These are phyloP conservation scores for Phoma sp. DNA, from an alignment of 2,329 filamentous ascomycete genomes.

Conservation along the genomic window DNA sequence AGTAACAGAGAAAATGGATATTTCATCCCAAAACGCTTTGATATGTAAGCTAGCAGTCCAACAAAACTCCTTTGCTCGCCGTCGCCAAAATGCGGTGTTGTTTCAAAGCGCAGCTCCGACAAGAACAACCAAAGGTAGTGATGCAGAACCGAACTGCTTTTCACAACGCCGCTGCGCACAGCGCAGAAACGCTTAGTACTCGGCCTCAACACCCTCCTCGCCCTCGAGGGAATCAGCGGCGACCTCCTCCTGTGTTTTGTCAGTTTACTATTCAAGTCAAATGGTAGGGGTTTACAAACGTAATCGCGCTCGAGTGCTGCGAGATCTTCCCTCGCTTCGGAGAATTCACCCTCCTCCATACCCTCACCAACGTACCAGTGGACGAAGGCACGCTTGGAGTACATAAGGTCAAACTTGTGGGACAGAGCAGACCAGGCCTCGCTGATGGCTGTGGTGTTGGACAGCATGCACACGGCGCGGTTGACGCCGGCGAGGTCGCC, in stretches of 20 bases:
- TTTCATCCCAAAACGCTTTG: constrained; percentile 33
- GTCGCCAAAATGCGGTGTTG: constrained; percentile 25
- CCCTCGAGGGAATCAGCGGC: constrained; percentile 90
- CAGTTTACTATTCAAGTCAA: neutral
- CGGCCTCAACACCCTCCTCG: constrained; percentile 82
- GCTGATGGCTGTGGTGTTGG: constrained; percentile 97
- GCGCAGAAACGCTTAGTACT: constrained; percentile 71
- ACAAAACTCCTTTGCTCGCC: constrained; percentile 30
- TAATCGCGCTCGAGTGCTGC: constrained; percentile 98
- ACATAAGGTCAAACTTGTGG: constrained; percentile 99
- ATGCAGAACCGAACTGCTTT: constrained; percentile 33
- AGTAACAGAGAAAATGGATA: constrained; percentile 38
- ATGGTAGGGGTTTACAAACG: constrained; percentile 55
- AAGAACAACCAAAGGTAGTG: constrained; percentile 34
- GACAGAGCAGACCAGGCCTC: constrained; percentile 97
- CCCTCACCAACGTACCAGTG: constrained; percentile 99
- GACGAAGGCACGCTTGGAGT: constrained; percentile 99
- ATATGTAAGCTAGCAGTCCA: constrained; percentile 29
- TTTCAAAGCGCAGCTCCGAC: constrained; percentile 30
- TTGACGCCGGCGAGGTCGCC: constrained; percentile 97
- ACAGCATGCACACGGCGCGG: constrained; percentile 98
- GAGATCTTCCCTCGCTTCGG: constrained; percentile 97
- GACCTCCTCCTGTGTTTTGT: constrained; percentile 67
- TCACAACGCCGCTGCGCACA: constrained; percentile 25
- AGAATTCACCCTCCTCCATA: constrained; percentile 99